Conservation (phyloP, 176 grass and related monocot genomes). For the Cenchrus americanus region DNA sequence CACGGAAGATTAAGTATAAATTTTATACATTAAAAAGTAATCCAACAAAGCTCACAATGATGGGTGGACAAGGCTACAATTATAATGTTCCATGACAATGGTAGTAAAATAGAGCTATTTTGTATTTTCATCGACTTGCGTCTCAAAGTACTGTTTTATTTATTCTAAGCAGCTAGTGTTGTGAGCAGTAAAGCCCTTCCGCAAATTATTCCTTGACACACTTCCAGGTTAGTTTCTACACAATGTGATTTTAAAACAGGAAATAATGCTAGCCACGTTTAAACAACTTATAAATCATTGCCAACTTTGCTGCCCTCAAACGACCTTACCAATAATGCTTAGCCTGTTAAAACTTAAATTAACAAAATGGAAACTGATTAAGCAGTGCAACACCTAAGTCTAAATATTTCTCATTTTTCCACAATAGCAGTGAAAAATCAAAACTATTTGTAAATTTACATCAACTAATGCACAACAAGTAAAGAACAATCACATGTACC, state of each 20-base stretch:
- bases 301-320: not conserved
- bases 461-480: not conserved
- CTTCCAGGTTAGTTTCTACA: not conserved
- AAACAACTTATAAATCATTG: not conserved
- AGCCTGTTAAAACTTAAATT: not conserved
- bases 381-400: not conserved
- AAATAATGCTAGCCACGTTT: conserved; percentile 4
- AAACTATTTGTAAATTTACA: not conserved
- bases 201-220: not conserved
- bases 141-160: not conserved
- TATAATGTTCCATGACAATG: not conserved
- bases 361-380: not conserved
- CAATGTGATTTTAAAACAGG: not conserved
- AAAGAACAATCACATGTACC: conserved; percentile 34
- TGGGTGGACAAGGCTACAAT: not conserved
- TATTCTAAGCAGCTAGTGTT: not conserved
- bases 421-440: not conserved
- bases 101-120: not conserved
- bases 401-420: conserved; percentile 1
- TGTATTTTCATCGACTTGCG: not conserved
- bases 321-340: conserved; percentile 15
- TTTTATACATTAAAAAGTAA: conserved; percentile 1
- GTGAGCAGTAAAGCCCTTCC: not conserved
- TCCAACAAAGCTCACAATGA: not conserved
- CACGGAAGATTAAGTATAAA: not conserved